These are phyloP conservation scores for Phytophthora sojae DNA, from an alignment of 352 stramenopile species.

Conservation along the genomic window DNA sequence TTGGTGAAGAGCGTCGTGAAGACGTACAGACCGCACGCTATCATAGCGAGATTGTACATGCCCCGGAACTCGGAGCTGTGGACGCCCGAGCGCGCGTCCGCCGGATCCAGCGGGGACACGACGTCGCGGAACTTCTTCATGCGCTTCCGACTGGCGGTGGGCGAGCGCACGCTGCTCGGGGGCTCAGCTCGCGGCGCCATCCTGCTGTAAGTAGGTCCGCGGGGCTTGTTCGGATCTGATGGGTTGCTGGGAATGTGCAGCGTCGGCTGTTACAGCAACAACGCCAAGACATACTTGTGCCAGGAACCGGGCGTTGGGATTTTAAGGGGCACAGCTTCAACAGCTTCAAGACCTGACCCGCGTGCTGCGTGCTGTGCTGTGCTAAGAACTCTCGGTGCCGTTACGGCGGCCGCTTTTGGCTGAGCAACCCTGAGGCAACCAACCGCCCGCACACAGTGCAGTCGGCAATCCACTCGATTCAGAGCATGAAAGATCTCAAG, in stretches of 20 bases:
- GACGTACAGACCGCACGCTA: slow-evolving; percentile 69
- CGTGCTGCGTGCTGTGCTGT: too few relatives aligned
- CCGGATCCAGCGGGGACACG: slow-evolving; percentile 73
- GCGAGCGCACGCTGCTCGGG: slow-evolving; percentile 21
- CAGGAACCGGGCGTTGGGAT: slow-evolving; percentile 2
- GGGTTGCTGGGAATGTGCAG: slow-evolving; percentile 15
- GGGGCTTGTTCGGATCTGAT: slow-evolving; percentile 24
- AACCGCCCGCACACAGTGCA: neutral
- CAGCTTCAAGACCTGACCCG: slow-evolving; percentile 19
- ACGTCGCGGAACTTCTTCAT: slow-evolving; percentile 71
- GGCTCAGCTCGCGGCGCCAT: slow-evolving; percentile 29
- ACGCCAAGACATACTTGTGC: neutral
- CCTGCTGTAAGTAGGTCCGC: neutral
- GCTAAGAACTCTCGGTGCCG: slow-evolving; percentile 1
- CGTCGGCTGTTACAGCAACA: slow-evolving; percentile 23
- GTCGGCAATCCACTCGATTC: slow-evolving; percentile 20
- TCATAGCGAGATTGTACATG: slow-evolving; percentile 81
- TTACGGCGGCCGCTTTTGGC: slow-evolving; percentile 3
- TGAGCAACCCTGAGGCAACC: neutral
- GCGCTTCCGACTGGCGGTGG: slow-evolving; percentile 32
- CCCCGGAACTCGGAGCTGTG: slow-evolving; percentile 81
- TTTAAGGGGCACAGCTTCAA: slow-evolving; percentile 4
- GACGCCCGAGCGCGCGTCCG: slow-evolving; percentile 70
- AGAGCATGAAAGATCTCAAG: slow-evolving; percentile 33
- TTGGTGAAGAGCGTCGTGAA: slow-evolving; percentile 69